A percentile compares a stretch with the other conserved stretches of the same genome.
Conservation (phyloP, 768 basidiomycete genomes). For the Coprinopsis cinerea region DNA sequence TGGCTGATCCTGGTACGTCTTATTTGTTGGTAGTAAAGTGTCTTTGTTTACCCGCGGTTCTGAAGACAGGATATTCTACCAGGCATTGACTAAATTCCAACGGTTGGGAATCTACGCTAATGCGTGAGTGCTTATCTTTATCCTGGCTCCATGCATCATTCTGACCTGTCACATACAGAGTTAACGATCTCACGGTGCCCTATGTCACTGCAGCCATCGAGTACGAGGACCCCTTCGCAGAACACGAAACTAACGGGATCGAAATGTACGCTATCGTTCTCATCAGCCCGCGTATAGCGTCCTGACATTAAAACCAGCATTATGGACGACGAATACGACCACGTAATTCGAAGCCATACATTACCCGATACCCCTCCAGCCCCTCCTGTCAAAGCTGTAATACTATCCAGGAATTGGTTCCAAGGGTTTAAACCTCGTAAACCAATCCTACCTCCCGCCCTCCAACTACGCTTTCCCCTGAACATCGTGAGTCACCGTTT, state of each 20-base stretch:
- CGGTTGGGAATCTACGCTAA: conserved; percentile 79
- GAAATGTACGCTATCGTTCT: conserved; percentile 42
- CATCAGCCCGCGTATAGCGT: neutral
- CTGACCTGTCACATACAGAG: conserved; percentile 25
- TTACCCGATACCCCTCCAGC: conserved; percentile 40
- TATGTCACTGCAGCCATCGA: conserved; percentile 77
- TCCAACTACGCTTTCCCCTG: conserved; percentile 58
- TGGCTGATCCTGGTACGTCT: conserved; percentile 71
- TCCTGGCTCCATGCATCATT: neutral
- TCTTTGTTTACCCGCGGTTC: conserved; percentile 7
- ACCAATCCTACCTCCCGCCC: conserved; percentile 51
- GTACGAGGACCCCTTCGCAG: conserved; percentile 56
- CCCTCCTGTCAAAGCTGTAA: conserved; percentile 28
- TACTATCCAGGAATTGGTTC: conserved; percentile 43
- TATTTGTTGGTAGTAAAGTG: neutral
- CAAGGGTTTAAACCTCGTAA: conserved; percentile 29
- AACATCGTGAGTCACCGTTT: conserved; percentile 47
- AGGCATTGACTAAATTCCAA: conserved; percentile 60
- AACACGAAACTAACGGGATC: conserved; percentile 50
- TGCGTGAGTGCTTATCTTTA: conserved; percentile 39
- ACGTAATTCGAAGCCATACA: conserved; percentile 49
- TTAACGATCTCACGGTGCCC: conserved; percentile 78
- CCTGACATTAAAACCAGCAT: conserved; percentile 30
- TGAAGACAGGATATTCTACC: conserved; percentile 69
- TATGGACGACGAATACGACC: conserved; percentile 48